Evolutionary conservation across 106 monocot genomes (phyloP).

Genomic region (Dioscorea dumetorum): DNA sequence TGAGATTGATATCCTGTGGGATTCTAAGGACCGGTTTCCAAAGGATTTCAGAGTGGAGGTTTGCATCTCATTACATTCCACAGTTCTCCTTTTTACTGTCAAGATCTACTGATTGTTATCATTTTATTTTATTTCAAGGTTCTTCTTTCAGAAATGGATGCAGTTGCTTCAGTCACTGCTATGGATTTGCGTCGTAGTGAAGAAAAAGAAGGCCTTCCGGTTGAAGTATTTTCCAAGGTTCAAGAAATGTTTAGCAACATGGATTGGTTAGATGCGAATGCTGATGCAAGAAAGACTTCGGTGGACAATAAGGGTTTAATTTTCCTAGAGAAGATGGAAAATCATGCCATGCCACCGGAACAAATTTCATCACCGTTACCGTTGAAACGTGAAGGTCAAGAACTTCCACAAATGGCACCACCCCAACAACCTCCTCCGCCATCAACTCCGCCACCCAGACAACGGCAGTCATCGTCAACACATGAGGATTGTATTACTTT

Average conservation of each 20-base stretch:
- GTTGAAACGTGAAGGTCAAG: too few relatives aligned
- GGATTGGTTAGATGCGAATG: conserved; percentile 22
- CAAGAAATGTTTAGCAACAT: conserved; percentile 33
- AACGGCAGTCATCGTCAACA: not conserved
- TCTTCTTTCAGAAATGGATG: conserved; percentile 85
- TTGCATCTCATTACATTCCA: not conserved
- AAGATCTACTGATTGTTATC: not conserved
- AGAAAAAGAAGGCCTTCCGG: conserved; percentile 79
- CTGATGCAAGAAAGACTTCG: conserved; percentile 6
- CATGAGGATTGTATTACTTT: not conserved
- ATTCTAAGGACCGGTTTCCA: conserved; percentile 69
- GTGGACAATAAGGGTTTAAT: not conserved
- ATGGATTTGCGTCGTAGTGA: conserved; percentile 39
- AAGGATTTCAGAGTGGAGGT: conserved; percentile 91
- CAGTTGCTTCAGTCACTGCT: conserved; percentile 20
- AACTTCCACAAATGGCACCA: not conserved
- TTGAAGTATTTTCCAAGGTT: conserved; percentile 45
- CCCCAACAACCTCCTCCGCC: not conserved
- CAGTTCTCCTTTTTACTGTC: not conserved
- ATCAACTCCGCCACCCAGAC: not conserved
- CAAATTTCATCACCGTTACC: not conserved
- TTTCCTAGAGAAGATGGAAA: not conserved
- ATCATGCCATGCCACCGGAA: not conserved
- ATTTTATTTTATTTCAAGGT: conserved; percentile 39
- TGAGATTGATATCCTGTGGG: conserved; percentile 84